phyloP scores from a whole-genome alignment of 2,329 filamentous ascomycete genomes.

The Ceratocystiopsis brevicomis region DNA sequence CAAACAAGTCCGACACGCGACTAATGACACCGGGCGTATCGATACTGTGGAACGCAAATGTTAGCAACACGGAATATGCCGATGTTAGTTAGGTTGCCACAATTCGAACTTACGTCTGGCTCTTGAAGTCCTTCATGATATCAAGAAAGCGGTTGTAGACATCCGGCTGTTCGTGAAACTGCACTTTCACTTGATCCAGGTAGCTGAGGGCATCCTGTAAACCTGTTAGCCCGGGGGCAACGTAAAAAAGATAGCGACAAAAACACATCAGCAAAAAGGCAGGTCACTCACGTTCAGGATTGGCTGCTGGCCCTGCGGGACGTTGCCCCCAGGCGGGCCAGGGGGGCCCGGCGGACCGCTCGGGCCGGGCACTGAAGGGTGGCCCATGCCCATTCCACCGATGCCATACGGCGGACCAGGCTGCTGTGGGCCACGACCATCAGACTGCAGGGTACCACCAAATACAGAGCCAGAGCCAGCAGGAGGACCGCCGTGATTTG shows the following conservation, averaged over 20 bases:
- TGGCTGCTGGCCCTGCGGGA: conserved; percentile 62
- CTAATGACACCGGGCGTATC: conserved; percentile 97
- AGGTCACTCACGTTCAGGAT: conserved; percentile 47
- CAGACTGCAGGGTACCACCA: conserved; percentile 46
- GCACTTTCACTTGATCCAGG: conserved; percentile 93
- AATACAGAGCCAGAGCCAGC: conserved; percentile 28
- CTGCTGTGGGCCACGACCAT: conserved; percentile 43
- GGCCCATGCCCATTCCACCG: conserved; percentile 18
- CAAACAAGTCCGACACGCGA: conserved; percentile 85
- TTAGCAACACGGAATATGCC: background rate
- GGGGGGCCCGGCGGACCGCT: conserved; percentile 11
- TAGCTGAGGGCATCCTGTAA: conserved; percentile 64
- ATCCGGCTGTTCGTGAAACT: conserved; percentile 90
- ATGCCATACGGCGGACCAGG: conserved; percentile 28
- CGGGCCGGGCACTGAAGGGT: conserved; percentile 10
- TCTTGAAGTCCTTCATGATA: conserved; percentile 99
- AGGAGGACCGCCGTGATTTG: conserved; percentile 23
- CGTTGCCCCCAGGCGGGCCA: conserved; percentile 25
- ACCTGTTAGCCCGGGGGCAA: background rate
- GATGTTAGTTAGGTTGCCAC: background rate
- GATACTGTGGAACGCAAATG: conserved; percentile 34
- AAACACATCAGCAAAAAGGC: background rate
- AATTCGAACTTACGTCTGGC: conserved; percentile 55
- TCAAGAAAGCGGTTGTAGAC: conserved; percentile 95
- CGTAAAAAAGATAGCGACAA: too few relatives aligned